Evolutionary conservation across 164 flowering plant species (phyloP).

Genomic region (Macadamia tetraphylla): DNA sequence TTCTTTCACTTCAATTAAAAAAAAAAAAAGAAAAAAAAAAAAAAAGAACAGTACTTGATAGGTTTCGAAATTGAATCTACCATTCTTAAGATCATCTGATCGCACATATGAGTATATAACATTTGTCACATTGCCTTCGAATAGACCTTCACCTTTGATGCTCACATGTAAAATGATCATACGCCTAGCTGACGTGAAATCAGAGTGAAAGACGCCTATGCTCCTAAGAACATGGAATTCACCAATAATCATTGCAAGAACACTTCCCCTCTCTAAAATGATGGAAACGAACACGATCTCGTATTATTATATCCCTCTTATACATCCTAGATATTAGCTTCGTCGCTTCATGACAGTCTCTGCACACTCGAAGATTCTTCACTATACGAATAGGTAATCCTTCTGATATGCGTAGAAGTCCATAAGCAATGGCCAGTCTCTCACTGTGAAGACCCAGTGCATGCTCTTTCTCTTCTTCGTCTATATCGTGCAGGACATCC

Average conservation of each 20-base stretch:
- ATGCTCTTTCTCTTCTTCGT: constrained; percentile 12
- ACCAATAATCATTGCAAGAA: constrained; percentile 13
- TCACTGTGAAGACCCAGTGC: constrained; percentile 11
- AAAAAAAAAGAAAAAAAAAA: too few relatives aligned
- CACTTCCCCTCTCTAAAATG: constrained; percentile 12
- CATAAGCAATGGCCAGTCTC: constrained; percentile 13
- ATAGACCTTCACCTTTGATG: too few relatives aligned
- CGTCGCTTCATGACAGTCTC: constrained; percentile 13
- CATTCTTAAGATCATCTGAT: too few relatives aligned
- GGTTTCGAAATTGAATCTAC: too few relatives aligned
- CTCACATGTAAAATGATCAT: too few relatives aligned
- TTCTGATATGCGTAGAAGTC: neutral
- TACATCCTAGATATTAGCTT: constrained; percentile 5
- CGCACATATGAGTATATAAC: too few relatives aligned
- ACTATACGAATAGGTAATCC: constrained; percentile 6
- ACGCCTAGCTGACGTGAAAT: too few relatives aligned
- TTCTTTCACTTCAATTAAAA: too few relatives aligned
- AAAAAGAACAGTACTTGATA: too few relatives aligned
- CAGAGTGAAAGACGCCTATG: too few relatives aligned
- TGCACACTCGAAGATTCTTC: constrained; percentile 12
- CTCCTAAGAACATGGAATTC: neutral
- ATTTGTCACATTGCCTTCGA: too few relatives aligned
- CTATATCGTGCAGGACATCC: constrained; percentile 12
- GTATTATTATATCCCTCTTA: constrained; percentile 6
- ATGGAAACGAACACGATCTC: constrained; percentile 16